A percentile compares a stretch with the other conserved stretches of the same genome.
phyloP scores from a whole-genome alignment of 306 rosid genomes.

The Prunus campanulata region DNA sequence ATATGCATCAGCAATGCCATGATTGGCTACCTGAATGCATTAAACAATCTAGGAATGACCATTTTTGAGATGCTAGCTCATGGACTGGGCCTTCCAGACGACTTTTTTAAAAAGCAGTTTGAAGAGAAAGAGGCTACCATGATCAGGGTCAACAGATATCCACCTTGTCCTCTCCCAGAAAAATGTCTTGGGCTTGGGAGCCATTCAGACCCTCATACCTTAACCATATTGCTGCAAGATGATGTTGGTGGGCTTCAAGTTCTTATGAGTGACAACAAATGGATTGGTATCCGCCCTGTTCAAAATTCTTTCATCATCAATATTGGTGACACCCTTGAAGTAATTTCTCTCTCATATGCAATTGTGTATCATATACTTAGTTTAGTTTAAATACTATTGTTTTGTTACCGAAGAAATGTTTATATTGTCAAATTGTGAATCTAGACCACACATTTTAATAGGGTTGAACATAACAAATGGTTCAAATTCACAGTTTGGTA shows the following conservation, averaged over 20 bases:
- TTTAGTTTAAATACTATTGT: background rate
- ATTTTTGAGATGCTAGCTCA: background rate
- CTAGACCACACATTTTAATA: background rate
- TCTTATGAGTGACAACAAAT: background rate
- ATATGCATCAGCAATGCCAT: conserved; percentile 5
- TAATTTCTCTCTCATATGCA: background rate
- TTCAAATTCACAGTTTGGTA: too few species aligned
- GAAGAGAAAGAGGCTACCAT: conserved; percentile 8
- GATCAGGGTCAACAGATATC: conserved; percentile 16
- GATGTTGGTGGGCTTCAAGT: conserved; percentile 15
- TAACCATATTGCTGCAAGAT: conserved; percentile 16
- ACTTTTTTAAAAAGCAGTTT: background rate
- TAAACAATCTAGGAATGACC: conserved; percentile 9
- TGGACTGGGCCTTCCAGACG: conserved; percentile 8
- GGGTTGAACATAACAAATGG: too few species aligned
- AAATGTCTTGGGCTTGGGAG: conserved; percentile 20
- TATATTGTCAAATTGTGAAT: background rate
- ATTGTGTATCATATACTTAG: background rate
- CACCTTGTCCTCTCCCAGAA: conserved; percentile 19
- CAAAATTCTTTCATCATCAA: conserved; percentile 14
- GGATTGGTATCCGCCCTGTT: conserved; percentile 15
- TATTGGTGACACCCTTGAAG: conserved; percentile 12
- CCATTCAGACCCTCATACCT: conserved; percentile 19
- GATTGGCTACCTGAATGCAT: conserved; percentile 3
- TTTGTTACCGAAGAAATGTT: background rate